Evolutionary conservation across 805 yeast genomes (phyloP).

Genomic region (Saturnispora hagleri): DNA sequence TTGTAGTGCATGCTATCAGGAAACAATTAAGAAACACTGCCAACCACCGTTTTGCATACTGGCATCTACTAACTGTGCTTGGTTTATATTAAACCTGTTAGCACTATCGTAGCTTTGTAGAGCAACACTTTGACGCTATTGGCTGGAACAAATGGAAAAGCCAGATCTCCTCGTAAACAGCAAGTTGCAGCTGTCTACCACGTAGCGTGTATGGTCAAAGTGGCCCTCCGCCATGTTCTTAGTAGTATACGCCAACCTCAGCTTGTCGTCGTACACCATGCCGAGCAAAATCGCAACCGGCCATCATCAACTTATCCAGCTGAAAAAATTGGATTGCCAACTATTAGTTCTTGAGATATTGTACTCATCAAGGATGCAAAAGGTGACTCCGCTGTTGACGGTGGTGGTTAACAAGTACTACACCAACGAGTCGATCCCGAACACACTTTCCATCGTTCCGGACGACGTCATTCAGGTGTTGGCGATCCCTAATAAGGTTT

Average conservation of each 20-base stretch:
- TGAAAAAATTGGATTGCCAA: background rate
- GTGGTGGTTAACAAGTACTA: slow-evolving; percentile 52
- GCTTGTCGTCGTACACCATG: background rate
- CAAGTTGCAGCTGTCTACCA: too few relatives aligned
- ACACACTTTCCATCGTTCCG: slow-evolving; percentile 42
- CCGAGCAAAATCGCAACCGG: background rate
- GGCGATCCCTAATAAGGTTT: slow-evolving; percentile 53
- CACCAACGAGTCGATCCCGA: slow-evolving; percentile 38
- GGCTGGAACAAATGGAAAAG: too few relatives aligned
- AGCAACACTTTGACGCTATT: too few relatives aligned
- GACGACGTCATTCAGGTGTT: slow-evolving; percentile 69
- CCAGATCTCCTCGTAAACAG: too few relatives aligned
- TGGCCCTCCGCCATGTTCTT: background rate
- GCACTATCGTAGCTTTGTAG: too few relatives aligned
- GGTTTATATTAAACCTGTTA: too few relatives aligned
- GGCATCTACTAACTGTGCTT: too few relatives aligned
- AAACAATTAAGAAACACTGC: too few relatives aligned
- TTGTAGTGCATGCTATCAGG: too few relatives aligned
- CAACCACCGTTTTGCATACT: too few relatives aligned
- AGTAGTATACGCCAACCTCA: background rate
- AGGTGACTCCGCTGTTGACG: slow-evolving; percentile 22
- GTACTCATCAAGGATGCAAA: slow-evolving; percentile 1
- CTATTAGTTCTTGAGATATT: background rate
- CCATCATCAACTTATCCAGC: background rate
- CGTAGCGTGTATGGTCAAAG: too few relatives aligned